Evolutionary conservation across 306 rosid genomes (phyloP).

Genomic region (Castanopsis chinensis): DNA sequence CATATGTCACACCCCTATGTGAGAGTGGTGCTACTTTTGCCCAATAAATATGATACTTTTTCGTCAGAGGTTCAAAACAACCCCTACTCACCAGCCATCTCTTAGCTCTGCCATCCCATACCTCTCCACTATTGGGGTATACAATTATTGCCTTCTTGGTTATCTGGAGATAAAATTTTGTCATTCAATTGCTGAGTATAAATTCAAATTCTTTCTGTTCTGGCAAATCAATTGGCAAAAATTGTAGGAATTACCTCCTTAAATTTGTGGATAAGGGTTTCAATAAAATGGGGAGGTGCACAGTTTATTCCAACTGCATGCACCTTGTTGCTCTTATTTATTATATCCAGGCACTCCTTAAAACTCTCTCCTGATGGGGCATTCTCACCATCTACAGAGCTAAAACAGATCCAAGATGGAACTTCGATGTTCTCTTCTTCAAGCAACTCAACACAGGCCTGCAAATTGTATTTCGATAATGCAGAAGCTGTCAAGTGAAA

Average conservation of each 20-base stretch:
- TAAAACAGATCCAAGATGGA: constrained; percentile 88
- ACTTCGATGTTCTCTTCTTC: constrained; percentile 73
- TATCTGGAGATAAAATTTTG: constrained; percentile 42
- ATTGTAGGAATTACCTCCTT: constrained; percentile 44
- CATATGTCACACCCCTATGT: no score
- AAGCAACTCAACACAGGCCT: constrained; percentile 83
- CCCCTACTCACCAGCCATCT: constrained; percentile 69
- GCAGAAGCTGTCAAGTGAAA: not conserved
- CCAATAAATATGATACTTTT: no score
- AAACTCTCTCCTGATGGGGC: constrained; percentile 89
- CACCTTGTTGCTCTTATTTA: constrained; percentile 59
- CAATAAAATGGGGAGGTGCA: constrained; percentile 82
- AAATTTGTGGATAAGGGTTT: constrained; percentile 59
- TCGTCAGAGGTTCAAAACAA: not conserved
- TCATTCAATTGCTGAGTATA: not conserved
- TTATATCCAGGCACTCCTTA: constrained; percentile 56
- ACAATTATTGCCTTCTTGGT: constrained; percentile 72
- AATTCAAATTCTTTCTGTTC: not conserved
- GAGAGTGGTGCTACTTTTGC: no score
- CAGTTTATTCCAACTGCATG: constrained; percentile 87
- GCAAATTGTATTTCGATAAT: constrained; percentile 1
- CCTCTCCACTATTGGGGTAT: constrained; percentile 86
- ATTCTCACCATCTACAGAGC: constrained; percentile 79
- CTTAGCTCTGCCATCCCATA: constrained; percentile 87
- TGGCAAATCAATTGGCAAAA: not conserved